phyloP scores from a whole-genome alignment of 164 flowering plant genomes.

The Macadamia integrifolia region DNA sequence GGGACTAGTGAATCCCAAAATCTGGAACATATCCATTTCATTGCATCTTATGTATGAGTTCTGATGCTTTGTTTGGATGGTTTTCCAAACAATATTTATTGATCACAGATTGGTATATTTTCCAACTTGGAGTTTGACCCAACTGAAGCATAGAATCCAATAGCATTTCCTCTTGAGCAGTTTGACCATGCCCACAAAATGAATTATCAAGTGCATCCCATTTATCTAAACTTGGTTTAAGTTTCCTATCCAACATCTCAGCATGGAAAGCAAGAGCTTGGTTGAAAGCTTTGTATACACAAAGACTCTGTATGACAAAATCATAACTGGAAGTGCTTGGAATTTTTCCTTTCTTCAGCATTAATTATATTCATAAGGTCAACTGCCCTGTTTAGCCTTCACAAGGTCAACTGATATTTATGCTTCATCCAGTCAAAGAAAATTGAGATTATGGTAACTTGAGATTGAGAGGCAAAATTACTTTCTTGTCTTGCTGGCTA shows the following conservation, averaged over 20 bases:
- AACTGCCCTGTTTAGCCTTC: conserved; percentile 46
- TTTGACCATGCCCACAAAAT: conserved; percentile 35
- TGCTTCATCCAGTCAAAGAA: conserved; percentile 39
- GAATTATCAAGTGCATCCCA: conserved; percentile 39
- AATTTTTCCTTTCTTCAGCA: conserved; percentile 51
- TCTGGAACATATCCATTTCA: conserved; percentile 59
- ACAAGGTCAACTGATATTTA: conserved; percentile 8
- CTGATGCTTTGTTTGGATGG: conserved; percentile 52
- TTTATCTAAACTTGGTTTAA: conserved; percentile 48
- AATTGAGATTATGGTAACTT: conserved; percentile 34
- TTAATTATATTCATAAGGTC: conserved; percentile 61
- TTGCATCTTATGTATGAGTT: conserved; percentile 65
- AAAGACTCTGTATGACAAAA: conserved; percentile 44
- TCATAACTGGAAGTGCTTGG: conserved; percentile 57
- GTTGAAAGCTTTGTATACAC: conserved; percentile 32
- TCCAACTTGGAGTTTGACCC: conserved; percentile 53
- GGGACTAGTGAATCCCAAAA: conserved; percentile 84
- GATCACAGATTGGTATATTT: conserved; percentile 48
- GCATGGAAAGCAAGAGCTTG: conserved; percentile 56
- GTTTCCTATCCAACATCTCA: conserved; percentile 63
- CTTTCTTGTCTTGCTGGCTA: conserved; percentile 49
- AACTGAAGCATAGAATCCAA: conserved; percentile 36
- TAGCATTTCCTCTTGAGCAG: conserved; percentile 52
- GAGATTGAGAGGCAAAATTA: conserved; percentile 38
- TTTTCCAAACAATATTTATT: conserved; percentile 42